Percentiles rank a stretch among this genome's conserved stretches.
phyloP scores from a whole-genome alignment of 345 rosid species.

The Citrus sinensis region DNA sequence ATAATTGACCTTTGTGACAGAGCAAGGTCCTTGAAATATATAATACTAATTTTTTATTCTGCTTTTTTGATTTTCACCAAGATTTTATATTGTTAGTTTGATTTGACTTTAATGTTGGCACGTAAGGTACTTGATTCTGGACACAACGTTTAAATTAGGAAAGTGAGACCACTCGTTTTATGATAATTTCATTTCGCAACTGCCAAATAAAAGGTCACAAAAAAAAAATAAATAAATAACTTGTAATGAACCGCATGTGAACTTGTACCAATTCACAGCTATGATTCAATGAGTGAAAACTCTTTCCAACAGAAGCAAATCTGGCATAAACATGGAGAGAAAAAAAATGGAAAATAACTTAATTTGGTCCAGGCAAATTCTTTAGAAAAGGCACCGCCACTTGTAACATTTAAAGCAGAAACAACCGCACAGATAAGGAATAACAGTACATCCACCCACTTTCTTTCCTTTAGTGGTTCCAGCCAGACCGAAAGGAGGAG shows the following conservation, averaged over 20 bases:
- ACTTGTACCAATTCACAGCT: neutral
- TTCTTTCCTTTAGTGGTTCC: no score
- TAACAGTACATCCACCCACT: neutral
- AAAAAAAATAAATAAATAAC: no score
- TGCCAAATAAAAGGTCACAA: no score
- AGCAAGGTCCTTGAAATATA: neutral
- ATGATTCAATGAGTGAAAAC: neutral
- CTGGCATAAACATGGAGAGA: neutral
- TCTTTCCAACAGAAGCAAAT: neutral
- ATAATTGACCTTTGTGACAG: neutral
- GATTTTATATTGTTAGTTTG: no score
- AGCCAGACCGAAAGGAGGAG: neutral
- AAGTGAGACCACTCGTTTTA: no score
- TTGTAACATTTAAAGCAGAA: neutral
- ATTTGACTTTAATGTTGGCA: neutral
- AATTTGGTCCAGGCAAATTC: neutral
- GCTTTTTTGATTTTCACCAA: neutral
- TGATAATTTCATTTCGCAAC: no score
- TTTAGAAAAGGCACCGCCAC: neutral
- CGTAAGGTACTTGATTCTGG: neutral
- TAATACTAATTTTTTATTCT: neutral
- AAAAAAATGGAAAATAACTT: no score
- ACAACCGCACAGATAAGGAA: neutral
- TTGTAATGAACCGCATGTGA: no score
- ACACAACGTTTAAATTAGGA: no score